Conservation (phyloP, 192 early-diverging fungal genomes). For the Glomus cerebriforme region DNA sequence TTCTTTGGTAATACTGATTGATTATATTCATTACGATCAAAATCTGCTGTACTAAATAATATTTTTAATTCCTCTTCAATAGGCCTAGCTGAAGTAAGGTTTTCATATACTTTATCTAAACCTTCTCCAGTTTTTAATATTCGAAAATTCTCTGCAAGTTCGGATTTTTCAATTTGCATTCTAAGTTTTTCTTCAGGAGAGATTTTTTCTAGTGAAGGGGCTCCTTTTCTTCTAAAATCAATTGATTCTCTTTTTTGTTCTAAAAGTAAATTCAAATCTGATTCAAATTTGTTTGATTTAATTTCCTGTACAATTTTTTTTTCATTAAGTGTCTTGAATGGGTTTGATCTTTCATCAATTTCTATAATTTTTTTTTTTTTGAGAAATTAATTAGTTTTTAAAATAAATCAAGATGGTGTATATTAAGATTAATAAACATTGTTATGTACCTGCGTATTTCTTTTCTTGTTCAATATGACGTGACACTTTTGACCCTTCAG, state of each 20-base stretch:
- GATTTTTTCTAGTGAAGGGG: too few species aligned
- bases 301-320: neutral
- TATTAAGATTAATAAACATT: neutral
- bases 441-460: neutral
- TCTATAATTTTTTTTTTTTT: neutral
- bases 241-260: neutral
- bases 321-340: neutral
- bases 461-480: neutral
- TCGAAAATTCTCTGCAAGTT: neutral
- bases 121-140: neutral
- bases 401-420: neutral
- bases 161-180: neutral
- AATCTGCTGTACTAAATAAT: neutral
- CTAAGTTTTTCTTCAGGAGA: neutral
- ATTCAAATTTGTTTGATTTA: neutral
- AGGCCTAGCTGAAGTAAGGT: neutral
- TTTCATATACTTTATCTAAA: neutral
- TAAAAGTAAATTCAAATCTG: neutral
- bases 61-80: neutral
- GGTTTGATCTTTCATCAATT: neutral
- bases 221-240: too few species aligned
- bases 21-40: neutral
- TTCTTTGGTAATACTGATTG: neutral
- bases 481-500: neutral
- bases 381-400: neutral